Percentiles rank a stretch among this genome's conserved stretches.
These are phyloP conservation scores for Pleurotus ostreatus DNA, from an alignment of 768 basidiomycete species.

Conservation along the genomic window DNA sequence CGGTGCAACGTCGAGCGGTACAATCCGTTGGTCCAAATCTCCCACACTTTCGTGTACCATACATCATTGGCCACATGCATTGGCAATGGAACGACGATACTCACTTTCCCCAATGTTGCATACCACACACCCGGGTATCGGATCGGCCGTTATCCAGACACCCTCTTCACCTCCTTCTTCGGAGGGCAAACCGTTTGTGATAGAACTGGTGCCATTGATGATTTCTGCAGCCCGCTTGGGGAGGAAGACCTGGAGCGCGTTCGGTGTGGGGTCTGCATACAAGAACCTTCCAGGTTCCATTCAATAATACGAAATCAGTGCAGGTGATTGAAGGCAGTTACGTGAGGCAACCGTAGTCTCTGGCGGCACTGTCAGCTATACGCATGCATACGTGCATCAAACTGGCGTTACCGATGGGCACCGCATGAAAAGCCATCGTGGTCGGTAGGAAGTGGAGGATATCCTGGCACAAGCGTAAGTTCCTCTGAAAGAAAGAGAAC, in stretches of 20 bases:
- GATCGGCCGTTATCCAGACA: conserved; percentile 81
- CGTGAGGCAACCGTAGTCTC: conserved; percentile 92
- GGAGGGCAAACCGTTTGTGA: conserved; percentile 32
- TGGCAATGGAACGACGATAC: conserved; percentile 18
- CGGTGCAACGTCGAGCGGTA: conserved; percentile 89
- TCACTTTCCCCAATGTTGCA: conserved; percentile 91
- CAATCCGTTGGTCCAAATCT: conserved; percentile 84
- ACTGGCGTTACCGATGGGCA: conserved; percentile 65
- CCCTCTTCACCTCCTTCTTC: conserved; percentile 59
- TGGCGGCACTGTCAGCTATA: conserved; percentile 19
- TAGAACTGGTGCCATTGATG: conserved; percentile 13
- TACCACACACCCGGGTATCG: conserved; percentile 77
- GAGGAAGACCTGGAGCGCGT: conserved; percentile 81
- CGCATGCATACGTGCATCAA: no score
- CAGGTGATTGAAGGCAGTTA: conserved; percentile 20
- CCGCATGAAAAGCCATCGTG: conserved; percentile 87
- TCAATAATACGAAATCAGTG: conserved; percentile 6
- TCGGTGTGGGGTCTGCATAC: conserved; percentile 75
- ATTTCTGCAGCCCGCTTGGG: conserved; percentile 29
- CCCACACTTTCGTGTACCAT: conserved; percentile 62
- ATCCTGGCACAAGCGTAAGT: conserved; percentile 41
- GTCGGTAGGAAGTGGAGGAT: conserved; percentile 78
- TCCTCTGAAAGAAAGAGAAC: no score
- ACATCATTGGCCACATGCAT: background rate
- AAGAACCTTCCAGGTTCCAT: conserved; percentile 57